phyloP scores from a whole-genome alignment of 345 rosid genomes.

The Punica granatum region DNA sequence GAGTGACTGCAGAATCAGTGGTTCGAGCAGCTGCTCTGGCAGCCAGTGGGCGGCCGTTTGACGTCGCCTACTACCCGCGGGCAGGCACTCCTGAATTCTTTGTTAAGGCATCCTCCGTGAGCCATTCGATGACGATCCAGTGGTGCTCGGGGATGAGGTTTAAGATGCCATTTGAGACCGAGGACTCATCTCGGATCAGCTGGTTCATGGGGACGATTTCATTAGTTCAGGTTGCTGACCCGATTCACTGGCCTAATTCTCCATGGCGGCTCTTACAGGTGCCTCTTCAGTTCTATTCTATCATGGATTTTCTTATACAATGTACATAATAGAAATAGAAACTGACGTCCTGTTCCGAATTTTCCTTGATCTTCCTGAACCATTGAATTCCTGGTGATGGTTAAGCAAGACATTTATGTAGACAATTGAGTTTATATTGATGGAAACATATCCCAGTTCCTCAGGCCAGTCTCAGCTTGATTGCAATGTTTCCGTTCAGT shows the following conservation, averaged over 20 bases:
- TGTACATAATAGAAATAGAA: no score
- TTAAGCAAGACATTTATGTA: no score
- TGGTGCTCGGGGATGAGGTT: constrained; percentile 95
- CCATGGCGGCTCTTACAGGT: constrained; percentile 97
- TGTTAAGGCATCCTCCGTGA: constrained; percentile 60
- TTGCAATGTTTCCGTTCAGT: not conserved
- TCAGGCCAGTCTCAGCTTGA: not conserved
- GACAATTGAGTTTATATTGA: no score
- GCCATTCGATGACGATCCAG: constrained; percentile 60
- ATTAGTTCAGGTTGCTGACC: constrained; percentile 65
- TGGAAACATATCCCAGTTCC: not conserved
- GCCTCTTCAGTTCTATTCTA: constrained; percentile 3
- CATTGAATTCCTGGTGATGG: no score
- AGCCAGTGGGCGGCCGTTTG: constrained; percentile 55
- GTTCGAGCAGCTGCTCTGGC: constrained; percentile 69
- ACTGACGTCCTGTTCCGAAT: not conserved
- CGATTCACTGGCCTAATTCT: constrained; percentile 78
- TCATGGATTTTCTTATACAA: no score
- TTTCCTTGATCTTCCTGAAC: not conserved
- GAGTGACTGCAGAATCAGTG: constrained; percentile 58
- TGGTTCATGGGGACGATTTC: constrained; percentile 97
- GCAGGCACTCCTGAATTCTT: constrained; percentile 81
- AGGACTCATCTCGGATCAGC: constrained; percentile 85
- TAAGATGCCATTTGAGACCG: constrained; percentile 95
- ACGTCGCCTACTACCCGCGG: constrained; percentile 79